Percentiles rank a stretch among this genome's conserved stretches.
These are phyloP conservation scores for Aurinia saxatilis DNA, from an alignment of 345 rosid genomes.

Conservation along the genomic window DNA sequence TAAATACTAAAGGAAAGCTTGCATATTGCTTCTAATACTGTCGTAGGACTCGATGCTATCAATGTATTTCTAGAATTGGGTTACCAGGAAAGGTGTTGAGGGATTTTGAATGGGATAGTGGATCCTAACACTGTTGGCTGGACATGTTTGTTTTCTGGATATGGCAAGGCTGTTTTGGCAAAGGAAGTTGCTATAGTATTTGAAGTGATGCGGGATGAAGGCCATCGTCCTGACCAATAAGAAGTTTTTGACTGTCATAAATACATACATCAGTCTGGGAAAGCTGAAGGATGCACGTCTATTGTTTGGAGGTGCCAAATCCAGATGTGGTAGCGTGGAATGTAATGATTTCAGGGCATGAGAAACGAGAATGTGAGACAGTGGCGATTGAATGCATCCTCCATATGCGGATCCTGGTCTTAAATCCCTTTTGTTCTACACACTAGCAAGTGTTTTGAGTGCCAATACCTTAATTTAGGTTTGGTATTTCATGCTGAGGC, in stretches of 20 bases:
- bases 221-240: constrained; percentile 62
- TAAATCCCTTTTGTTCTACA: constrained; percentile 75
- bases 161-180: constrained; percentile 53
- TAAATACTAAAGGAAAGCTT: background rate
- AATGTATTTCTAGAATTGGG: constrained; percentile 54
- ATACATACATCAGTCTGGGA: constrained; percentile 52
- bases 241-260: constrained; percentile 58
- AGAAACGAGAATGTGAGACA: constrained; percentile 52
- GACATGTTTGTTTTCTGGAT: constrained; percentile 86
- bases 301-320: constrained; percentile 52
- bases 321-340: constrained; percentile 91
- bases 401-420: constrained; percentile 56
- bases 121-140: constrained; percentile 68
- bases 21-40: constrained; percentile 17
- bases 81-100: constrained; percentile 30
- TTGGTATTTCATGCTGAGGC: constrained; percentile 82
- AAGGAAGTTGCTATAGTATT: constrained; percentile 58
- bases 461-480: constrained; percentile 59
- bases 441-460: constrained; percentile 79
- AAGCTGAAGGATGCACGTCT: constrained; percentile 58
- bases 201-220: constrained; percentile 45
- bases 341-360: constrained; percentile 89
- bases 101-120: constrained; percentile 52
- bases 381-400: constrained; percentile 49
- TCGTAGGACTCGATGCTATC: constrained; percentile 83